phyloP scores from a whole-genome alignment of 169 alveolate genomes.

The Plasmodium ovale region DNA sequence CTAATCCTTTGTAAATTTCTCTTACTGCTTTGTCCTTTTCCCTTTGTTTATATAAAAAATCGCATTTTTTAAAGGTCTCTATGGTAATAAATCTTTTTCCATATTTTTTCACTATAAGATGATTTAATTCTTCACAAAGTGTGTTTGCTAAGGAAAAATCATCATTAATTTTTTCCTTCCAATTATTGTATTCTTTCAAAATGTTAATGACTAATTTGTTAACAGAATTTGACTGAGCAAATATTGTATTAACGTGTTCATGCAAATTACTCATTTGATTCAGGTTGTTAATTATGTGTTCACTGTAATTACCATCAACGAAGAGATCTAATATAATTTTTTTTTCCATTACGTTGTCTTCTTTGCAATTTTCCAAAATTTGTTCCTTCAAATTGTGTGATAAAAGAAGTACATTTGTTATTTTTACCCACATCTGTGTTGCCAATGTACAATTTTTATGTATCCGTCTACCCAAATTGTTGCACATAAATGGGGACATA shows the following conservation, averaged over 20 bases:
- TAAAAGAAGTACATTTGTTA: background rate
- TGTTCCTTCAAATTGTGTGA: constrained; percentile 5
- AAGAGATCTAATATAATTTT: constrained; percentile 39
- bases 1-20: background rate
- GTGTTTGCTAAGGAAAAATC: constrained; percentile 8
- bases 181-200: constrained; percentile 23
- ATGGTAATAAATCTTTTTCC: background rate
- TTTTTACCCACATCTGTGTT: constrained; percentile 15
- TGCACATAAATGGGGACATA: background rate
- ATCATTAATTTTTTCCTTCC: constrained; percentile 32
- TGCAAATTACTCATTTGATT: constrained; percentile 11
- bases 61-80: background rate
- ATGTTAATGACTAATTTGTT: background rate
- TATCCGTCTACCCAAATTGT: constrained; percentile 6
- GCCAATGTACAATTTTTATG: constrained; percentile 11
- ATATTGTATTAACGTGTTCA: constrained; percentile 10
- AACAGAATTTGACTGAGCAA: constrained; percentile 5
- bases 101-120: constrained; percentile 43
- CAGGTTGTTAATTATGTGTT: constrained; percentile 15
- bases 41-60: background rate
- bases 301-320: constrained; percentile 45
- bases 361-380: constrained; percentile 15
- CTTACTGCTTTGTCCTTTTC: background rate
- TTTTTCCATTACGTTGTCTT: constrained; percentile 18
- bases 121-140: constrained; percentile 36